Base-by-base conservation (phyloP, 148 eudicot species). In the Rhododendron simsii region DNA sequence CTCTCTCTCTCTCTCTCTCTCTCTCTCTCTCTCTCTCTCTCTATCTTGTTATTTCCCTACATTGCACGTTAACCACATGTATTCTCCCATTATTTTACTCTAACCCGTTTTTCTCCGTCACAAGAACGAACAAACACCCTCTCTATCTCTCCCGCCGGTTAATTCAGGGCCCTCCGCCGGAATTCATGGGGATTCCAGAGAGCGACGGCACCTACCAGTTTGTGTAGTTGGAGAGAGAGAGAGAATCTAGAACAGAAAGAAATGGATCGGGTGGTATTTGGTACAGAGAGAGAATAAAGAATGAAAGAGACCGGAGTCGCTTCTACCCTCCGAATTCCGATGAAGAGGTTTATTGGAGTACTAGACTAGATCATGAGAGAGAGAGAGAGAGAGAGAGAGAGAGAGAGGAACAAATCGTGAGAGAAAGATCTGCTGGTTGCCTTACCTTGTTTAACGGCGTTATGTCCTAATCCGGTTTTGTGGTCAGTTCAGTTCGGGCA, bases 41-140 rank as follows among this genome's bases (percentile, higher is more conserved):
- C 79, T 87, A 81, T 59, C 69, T 61, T 39, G 39, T 21, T 81
- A 26, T 83, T 85, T 79, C 48, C 94, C 91, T 88, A 81, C 94
- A 92, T 90, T 92, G 90, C 96, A 92, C 94, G 96, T 91, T 91
- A 91, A 91, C 90, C 90, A 83, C 91, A 83, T 89, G 87, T 85
- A 79, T 81, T 81, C 75, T 47, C 83, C 48, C 71, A 63, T 71
- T 83, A 80, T 65, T 69, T 74, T 53, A 37, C 71, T 65, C 71
- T 65, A 23, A n/a, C 23, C 71, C 7, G 71, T 82, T 55, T 41
- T 47, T 48, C 35, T 79, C 57, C 47, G 37, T 59, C 35, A 13
- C 73, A 51, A 51, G 48, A 47, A 75, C 85, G 63, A 59, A 4
- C 44, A 47, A 47, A 47, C 50, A 47, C 37, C 23, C 79, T 20